Evolutionary conservation across 2,329 filamentous ascomycete species (phyloP).

Genomic region (Penicillium capsulatum): DNA sequence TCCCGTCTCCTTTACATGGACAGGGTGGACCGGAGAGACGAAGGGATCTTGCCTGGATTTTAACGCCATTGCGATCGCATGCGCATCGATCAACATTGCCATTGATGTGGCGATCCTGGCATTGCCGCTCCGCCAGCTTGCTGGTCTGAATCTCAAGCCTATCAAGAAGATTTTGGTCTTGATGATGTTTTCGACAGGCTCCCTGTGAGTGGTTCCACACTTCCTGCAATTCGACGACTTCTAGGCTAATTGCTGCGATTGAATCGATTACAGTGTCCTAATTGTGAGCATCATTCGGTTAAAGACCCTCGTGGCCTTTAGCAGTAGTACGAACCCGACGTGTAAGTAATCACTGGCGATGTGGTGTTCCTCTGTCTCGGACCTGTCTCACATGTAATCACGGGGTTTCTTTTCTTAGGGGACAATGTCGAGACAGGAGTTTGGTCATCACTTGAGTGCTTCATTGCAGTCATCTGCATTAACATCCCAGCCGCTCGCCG

Average conservation of each 20-base stretch:
- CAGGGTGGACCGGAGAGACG: constrained; percentile 38
- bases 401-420: too few relatives aligned
- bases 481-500: constrained; percentile 35
- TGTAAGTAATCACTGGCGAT: too few relatives aligned
- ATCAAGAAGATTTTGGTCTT: constrained; percentile 32
- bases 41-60: constrained; percentile 36
- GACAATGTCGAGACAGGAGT: constrained; percentile 29
- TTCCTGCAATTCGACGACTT: too few relatives aligned
- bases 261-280: too few relatives aligned
- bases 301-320: constrained; percentile 42
- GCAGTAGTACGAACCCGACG: constrained; percentile 40
- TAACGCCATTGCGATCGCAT: constrained; percentile 36
- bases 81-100: constrained; percentile 32
- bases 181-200: constrained; percentile 37
- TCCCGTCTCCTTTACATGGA: constrained; percentile 39
- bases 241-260: too few relatives aligned
- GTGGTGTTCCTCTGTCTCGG: too few relatives aligned
- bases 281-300: constrained; percentile 47
- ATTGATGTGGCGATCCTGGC: constrained; percentile 30
- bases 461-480: constrained; percentile 31
- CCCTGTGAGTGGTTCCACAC: constrained; percentile 34
- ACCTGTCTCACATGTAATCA: too few relatives aligned
- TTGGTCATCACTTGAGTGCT: constrained; percentile 31
- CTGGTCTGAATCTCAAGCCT: constrained; percentile 24
- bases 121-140: constrained; percentile 28